Conservation (phyloP, 2,329 filamentous ascomycete species). For the Hypoxylon sp. region DNA sequence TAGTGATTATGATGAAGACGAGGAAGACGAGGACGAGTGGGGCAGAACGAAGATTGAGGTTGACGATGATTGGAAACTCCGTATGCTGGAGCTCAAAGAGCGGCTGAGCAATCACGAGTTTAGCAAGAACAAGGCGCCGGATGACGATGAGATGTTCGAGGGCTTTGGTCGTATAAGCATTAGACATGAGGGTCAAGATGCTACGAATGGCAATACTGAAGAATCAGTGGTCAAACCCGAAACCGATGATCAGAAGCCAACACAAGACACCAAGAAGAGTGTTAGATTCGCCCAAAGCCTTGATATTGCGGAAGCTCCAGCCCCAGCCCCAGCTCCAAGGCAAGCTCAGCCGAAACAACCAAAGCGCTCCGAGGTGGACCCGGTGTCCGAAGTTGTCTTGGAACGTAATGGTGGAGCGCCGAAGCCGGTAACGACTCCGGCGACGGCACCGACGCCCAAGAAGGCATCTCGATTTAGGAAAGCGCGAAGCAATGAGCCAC, state of each 20-base stretch:
- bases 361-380: constrained; percentile 59
- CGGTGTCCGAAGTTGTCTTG: constrained; percentile 66
- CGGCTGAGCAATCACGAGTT: constrained; percentile 65
- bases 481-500: constrained; percentile 50
- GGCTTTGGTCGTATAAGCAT: constrained; percentile 59
- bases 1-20: constrained; percentile 67
- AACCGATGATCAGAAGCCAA: constrained; percentile 3
- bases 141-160: constrained; percentile 57
- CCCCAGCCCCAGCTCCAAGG: constrained; percentile 49
- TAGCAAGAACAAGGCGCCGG: constrained; percentile 60
- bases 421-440: constrained; percentile 25
- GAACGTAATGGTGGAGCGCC: constrained; percentile 58
- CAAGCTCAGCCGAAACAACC: constrained; percentile 33
- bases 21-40: constrained; percentile 76
- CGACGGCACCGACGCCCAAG: constrained; percentile 26
- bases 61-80: constrained; percentile 79
- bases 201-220: constrained; percentile 49
- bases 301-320: constrained; percentile 50
- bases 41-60: constrained; percentile 79
- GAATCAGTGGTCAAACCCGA: constrained; percentile 47
- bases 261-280: constrained; percentile 48
- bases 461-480: constrained; percentile 70
- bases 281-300: constrained; percentile 53
- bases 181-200: constrained; percentile 50
- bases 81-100: constrained; percentile 89